Evolutionary conservation across 2,329 filamentous ascomycete genomes (phyloP), one percentile per base, ranked within the genome.

Genomic region (Metarhizium rileyi): DNA sequence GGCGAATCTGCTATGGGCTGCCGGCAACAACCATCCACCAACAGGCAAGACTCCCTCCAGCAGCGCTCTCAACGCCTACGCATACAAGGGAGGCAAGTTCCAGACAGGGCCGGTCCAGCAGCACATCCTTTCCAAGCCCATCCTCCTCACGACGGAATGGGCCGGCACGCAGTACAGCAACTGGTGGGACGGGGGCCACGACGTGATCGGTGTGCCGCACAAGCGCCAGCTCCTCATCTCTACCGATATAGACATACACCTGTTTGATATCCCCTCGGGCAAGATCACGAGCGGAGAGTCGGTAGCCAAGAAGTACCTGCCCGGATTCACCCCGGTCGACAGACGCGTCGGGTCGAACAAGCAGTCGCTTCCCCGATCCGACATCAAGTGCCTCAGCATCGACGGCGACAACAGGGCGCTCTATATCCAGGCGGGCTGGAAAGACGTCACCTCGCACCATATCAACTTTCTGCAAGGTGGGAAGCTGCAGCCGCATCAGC

Each of bases 141-240:
- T 16, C 4, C 33, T 12, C 5, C 48, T 49, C 42, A 40, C 42
- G 10, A 33, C 48, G 16, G 48, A 49, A 41, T 49, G 48, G 48
- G 20, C 8, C 35, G 18, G 18, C 16, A 41, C 42, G n/a, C 26
- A 45, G 26, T 45, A 45, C 25, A 38, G 27, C 27, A 7, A 3
- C 28, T 49, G 48, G 48, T 50, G 48, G 48, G 43, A 50, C 26
- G 48, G 48, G 9, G 22, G n/a, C 8, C 48, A 50, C 38, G 35
- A 33, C 23, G 10, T 46, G 27, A 43, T 26, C 8, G 10, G 7
- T 10, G 30, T 46, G 14, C 48, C 48, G 2, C 7, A 42, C 7
- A 12, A 46, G 30, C 35, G 30, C 26, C 16, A 35, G 27, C 48
- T 50, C 10, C 43, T 50, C 25, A 41, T 50, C 16, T 25, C 48